Evolutionary conservation across 345 rosid genomes (phyloP), one percentile per base, ranked within the genome.

Genomic region (Rhodomyrtus tomentosa): DNA sequence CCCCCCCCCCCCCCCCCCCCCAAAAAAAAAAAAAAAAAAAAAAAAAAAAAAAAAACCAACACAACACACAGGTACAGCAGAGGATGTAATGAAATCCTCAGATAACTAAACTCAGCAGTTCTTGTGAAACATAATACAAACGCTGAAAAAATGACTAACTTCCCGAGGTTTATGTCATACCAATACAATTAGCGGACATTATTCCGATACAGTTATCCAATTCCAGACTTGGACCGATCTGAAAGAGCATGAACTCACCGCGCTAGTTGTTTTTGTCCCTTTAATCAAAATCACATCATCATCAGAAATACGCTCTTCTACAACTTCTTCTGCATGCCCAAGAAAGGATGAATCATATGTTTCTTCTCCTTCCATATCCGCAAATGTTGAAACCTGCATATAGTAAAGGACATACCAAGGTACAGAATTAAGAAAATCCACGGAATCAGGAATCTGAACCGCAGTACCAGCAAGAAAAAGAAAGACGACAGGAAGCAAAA

Each of bases 291-390:
- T 83, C 72, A 96, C 99, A 87, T 98, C 99, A 89, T 93, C 99
- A 89, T 93, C 98, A n/a, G 99, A 92, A 84, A 98, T 92, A 73
- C 97, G 93, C 89, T 98, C 99, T 89, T 98, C 99, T 52, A 93
- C 95, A 87, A 98, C 98, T 88, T 98, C 98, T 72, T 95, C 95
- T 49, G 99, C 98, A 85, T 83, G 82, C 76, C 99, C 99, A 72
- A 95, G 94, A 83, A 95, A 85, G 83, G 97, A 92, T 2, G 95
- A 86, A 90, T 98, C 99, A 87, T 92, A 98, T 81, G 99, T 98
- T 88, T 96, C 99, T 59, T 98, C 98, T 4, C 99, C 99, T 87
- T 98, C 99, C 99, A 95, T 98, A 85, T 98, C 99, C 84, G 98
- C 99, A 90, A 98, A 98, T 82, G 99, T 98, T 74, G 98, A 95